Evolutionary conservation across 2,329 filamentous ascomycete species (phyloP), one percentile per base, ranked within the genome.

Genomic region (Aureobasidium pullulans): DNA sequence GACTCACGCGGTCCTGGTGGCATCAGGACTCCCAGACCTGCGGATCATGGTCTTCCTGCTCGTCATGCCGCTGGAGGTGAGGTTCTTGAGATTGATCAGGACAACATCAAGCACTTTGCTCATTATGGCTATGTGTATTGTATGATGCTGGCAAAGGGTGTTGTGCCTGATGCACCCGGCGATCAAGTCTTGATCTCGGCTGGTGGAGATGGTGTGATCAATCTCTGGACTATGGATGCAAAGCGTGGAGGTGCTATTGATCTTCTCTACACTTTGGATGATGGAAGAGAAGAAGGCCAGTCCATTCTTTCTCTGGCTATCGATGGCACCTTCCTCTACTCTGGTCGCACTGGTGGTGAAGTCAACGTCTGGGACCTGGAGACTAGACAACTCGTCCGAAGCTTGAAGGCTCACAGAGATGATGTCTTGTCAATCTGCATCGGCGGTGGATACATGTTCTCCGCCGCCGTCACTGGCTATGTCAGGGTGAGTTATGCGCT

Each of bases 321-420:
- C 2, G 92, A 97, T 63, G 91, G 90, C 0, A 92, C 91, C 0
- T 95, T 99, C 64, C 79, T 99, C 4, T 99, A 97, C 70, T 90
- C 89, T 61, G 94, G 94, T 48, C 88, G 95, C 66, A 82, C 91
- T 1, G 86, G 89, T 40, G 95, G 94, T 23, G 83, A 96, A 53
- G 84, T 99, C 61, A 93, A 97, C 70, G 84, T 99, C 10, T 99
- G 95, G 93, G 95, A 99, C 70, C 80, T 99, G 13, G 93, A 97
- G 70, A 97, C 94, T 0, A 86, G 88, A 57, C 94, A 99, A 73
- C 86, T 94, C 50, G 81, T 99, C 46, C 83, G 94, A 60, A 91
- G 90, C 16, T 87, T 99, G 68, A 91, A 88, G 69, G 85, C 87
- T 0, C 88, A 91, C 66, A 84, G 83, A 36, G 86, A 86, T 44